Evolutionary conservation across 2,329 filamentous ascomycete species (phyloP), one percentile per base, ranked within the genome.

Genomic region (Sclerotinia spermophila): DNA sequence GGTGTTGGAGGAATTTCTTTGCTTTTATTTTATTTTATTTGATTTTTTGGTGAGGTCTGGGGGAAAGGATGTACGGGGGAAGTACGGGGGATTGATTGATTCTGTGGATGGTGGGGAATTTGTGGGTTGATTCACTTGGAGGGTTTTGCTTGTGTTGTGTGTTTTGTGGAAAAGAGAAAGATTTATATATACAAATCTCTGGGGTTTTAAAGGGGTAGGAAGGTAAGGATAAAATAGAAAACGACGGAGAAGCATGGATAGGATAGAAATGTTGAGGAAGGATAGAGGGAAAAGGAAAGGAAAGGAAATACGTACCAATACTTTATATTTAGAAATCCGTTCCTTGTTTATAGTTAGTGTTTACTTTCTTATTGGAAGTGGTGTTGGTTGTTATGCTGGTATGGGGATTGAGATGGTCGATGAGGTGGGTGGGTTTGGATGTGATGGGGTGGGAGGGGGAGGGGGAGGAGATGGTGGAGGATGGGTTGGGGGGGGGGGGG

Each of bases 381-480:
- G 27, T 53, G 2, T 30, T 53, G 13, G 27, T 27, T 15, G 27
- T 53, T n/a, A 53, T 13, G n/a, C 48, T n/a, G n/a, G 48, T 15
- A n/a, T 53, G 48, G 48, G n/a, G 48, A 53, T 53, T 15, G n/a
- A n/a, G 48, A 30, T 53, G 27, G n/a, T n/a, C n/a, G 30, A 56
- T 35, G 5, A 33, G 33, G 55, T 35, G 19, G 44, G 44, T 55
- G 66, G 69, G 44, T 64, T 56, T 71, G 71, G 69, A 71, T 42
- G 24, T 3, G n/a, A 13, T 53, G 15, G 48, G 7, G 8, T 8
- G 53, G 27, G 17, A 33, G 15, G 17, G 17, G 3, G 11, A 33
- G 30, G 53, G 30, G 11, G 53, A 27, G 8, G 19, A 10, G 7
- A 56, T 30, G 19, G n/a, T n/a, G n/a, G n/a, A n/a, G n/a, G n/a